Evolutionary conservation across 2,329 filamentous ascomycete genomes (phyloP).

Genomic region (Calonectria honghensis): DNA sequence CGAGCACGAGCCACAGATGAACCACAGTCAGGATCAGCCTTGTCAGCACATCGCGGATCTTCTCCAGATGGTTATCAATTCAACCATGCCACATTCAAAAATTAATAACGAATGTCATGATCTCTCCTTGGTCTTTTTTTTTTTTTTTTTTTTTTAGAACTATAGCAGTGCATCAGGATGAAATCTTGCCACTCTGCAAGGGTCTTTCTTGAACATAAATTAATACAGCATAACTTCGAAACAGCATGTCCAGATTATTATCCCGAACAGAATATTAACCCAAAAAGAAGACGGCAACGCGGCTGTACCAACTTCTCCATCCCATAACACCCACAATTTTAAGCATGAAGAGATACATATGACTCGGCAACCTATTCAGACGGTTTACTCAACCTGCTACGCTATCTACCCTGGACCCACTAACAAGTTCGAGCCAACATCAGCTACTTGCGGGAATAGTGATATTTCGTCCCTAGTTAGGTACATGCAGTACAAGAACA

Average conservation of each 20-base stretch:
- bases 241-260: not conserved
- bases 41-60: not conserved
- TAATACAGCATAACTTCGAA: not conserved
- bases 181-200: not conserved
- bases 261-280: not conserved
- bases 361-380: not conserved
- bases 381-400: not conserved
- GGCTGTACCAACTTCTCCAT: not conserved
- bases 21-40: slow-evolving; percentile 2
- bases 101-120: too few species aligned
- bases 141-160: not conserved
- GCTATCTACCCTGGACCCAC: not conserved
- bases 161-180: not conserved
- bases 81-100: not conserved
- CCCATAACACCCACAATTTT: not conserved
- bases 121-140: not conserved
- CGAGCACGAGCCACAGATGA: slow-evolving; percentile 18
- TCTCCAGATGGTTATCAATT: not conserved
- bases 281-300: not conserved
- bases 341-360: not conserved
- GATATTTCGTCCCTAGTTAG: not conserved
- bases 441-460: not conserved
- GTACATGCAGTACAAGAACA: not conserved
- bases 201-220: not conserved
- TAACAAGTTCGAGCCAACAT: too few species aligned